Evolutionary conservation across 176 grass and related monocot genomes (phyloP).

Genomic region (Carex pumila): DNA sequence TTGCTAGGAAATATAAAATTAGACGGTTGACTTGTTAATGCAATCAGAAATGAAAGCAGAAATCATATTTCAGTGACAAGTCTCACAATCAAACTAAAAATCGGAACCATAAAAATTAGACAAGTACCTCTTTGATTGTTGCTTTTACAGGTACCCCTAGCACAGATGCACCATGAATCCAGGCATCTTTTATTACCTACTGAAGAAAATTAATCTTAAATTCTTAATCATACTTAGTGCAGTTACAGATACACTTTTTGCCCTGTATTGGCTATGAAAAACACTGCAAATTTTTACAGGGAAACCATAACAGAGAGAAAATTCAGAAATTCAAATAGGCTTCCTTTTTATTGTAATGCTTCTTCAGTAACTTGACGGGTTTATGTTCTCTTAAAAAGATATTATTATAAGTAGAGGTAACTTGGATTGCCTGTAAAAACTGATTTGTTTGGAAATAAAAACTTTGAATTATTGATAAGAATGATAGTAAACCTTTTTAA

Average conservation of each 20-base stretch:
- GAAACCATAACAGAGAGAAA: not conserved
- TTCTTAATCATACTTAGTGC: not conserved
- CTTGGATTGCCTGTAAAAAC: not conserved
- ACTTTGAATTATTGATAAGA: not conserved
- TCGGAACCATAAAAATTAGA: not conserved
- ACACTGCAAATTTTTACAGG: not conserved
- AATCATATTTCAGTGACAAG: not conserved
- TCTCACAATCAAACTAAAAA: not conserved
- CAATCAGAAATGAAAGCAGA: not conserved
- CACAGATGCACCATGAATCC: slow-evolving; percentile 86
- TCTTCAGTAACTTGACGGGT: not conserved
- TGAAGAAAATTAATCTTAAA: slow-evolving; percentile 21
- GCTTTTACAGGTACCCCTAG: slow-evolving; percentile 96
- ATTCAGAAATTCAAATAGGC: not conserved
- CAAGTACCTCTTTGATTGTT: slow-evolving; percentile 77
- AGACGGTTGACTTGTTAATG: not conserved
- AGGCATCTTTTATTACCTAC: slow-evolving; percentile 86
- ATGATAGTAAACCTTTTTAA: slow-evolving; percentile 54
- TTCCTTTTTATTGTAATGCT: not conserved
- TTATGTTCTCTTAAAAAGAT: not conserved
- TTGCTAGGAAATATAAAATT: not conserved
- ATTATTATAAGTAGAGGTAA: not conserved
- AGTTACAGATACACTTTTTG: not conserved
- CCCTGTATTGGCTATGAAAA: not conserved
- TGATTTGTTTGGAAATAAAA: not conserved